phyloP scores from a whole-genome alignment of 805 yeast species.

The Clavispora asparagi region DNA sequence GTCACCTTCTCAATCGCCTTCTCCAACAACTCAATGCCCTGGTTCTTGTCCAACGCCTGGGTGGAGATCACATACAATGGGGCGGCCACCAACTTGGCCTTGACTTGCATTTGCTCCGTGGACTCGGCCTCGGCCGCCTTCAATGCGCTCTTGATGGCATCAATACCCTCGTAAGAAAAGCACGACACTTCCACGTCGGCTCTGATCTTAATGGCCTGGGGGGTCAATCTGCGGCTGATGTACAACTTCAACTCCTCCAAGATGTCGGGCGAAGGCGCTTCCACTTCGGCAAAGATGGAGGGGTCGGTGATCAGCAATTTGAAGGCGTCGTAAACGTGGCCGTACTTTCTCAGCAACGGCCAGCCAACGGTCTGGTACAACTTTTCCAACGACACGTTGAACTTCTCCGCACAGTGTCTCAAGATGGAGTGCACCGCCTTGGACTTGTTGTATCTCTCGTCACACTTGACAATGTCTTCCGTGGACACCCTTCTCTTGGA shows the following conservation, averaged over 20 bases:
- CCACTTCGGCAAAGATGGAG: constrained; percentile 74
- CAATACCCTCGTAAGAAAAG: constrained; percentile 95
- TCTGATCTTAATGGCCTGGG: constrained; percentile 95
- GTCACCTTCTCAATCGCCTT: constrained; percentile 75
- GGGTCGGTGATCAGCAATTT: constrained; percentile 92
- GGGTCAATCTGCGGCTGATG: constrained; percentile 90
- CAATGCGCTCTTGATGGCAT: constrained; percentile 89
- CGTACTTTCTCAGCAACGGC: constrained; percentile 94
- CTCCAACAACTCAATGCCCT: constrained; percentile 76
- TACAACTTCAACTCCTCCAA: constrained; percentile 81
- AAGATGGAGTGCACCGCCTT: constrained; percentile 97
- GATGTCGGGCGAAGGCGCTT: constrained; percentile 66
- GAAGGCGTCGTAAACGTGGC: constrained; percentile 97
- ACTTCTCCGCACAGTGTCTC: constrained; percentile 97
- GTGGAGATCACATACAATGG: constrained; percentile 93
- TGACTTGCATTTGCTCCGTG: constrained; percentile 81
- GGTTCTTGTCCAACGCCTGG: constrained; percentile 85
- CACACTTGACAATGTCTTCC: constrained; percentile 95
- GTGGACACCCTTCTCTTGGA: constrained; percentile 98
- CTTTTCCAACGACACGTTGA: constrained; percentile 77
- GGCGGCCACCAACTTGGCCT: constrained; percentile 94
- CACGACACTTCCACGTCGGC: constrained; percentile 99
- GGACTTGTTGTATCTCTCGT: constrained; percentile 93
- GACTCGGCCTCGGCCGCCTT: constrained; percentile 79
- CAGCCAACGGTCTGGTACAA: constrained; percentile 89